Conservation (phyloP, 2,329 filamentous ascomycete species). For the Immersiporthe knoxdaviesiana region DNA sequence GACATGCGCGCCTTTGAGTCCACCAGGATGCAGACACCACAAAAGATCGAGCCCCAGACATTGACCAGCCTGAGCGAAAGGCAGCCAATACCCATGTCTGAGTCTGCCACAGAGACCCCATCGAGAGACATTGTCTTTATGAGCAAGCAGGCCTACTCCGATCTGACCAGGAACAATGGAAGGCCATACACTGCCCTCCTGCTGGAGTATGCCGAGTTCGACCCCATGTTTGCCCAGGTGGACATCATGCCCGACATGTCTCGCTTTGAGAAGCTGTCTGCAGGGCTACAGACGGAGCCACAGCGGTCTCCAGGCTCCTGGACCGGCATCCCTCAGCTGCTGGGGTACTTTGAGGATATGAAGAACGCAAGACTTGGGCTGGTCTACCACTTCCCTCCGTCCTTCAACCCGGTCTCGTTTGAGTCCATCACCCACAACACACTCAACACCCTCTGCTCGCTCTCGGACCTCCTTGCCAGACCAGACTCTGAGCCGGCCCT, state of each 20-base stretch:
- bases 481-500: slow-evolving; percentile 65
- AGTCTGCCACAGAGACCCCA: slow-evolving; percentile 38
- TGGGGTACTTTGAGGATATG: slow-evolving; percentile 77
- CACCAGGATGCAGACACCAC: slow-evolving; percentile 63
- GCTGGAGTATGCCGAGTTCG: slow-evolving; percentile 71
- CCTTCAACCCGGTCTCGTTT: slow-evolving; percentile 62
- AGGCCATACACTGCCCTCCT: slow-evolving; percentile 61
- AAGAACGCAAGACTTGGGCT: slow-evolving; percentile 71
- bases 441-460: slow-evolving; percentile 55
- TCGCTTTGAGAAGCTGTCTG: slow-evolving; percentile 66
- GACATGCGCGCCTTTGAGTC: slow-evolving; percentile 60
- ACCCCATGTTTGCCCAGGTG: slow-evolving; percentile 63
- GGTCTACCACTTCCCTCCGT: slow-evolving; percentile 72
- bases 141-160: slow-evolving; percentile 56
- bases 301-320: slow-evolving; percentile 58
- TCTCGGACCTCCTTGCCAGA: slow-evolving; percentile 56
- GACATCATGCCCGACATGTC: slow-evolving; percentile 67
- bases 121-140: slow-evolving; percentile 54
- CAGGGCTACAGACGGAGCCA: slow-evolving; percentile 59
- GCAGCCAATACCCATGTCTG: slow-evolving; percentile 44
- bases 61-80: slow-evolving; percentile 53
- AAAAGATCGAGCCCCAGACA: slow-evolving; percentile 59
- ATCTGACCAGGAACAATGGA: slow-evolving; percentile 48
- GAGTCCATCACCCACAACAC: slow-evolving; percentile 55
- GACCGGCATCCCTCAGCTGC: slow-evolving; percentile 63